Evolutionary conservation across 257 asterid genomes (phyloP).

Genomic region (Solanum pinnatisectum): DNA sequence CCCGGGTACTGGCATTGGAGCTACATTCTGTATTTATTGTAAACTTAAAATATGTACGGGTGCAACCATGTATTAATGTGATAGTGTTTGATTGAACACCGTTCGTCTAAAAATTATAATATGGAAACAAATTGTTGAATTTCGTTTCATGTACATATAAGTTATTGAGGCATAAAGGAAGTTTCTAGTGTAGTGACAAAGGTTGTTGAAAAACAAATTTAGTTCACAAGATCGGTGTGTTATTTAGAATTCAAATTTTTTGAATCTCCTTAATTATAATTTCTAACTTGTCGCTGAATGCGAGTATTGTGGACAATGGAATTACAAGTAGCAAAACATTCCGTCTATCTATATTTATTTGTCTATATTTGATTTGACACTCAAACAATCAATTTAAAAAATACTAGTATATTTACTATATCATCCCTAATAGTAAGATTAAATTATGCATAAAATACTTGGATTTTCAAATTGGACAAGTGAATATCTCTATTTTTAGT

Average conservation of each 20-base stretch:
- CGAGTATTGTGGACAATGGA: background rate
- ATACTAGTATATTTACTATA: too few species aligned
- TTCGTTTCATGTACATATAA: background rate
- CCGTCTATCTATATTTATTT: too few species aligned
- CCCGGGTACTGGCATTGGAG: conserved; percentile 81
- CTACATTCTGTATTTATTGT: conserved; percentile 46
- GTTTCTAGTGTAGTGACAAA: background rate
- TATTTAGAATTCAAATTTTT: background rate
- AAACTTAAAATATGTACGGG: background rate
- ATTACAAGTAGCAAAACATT: background rate
- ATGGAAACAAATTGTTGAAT: background rate
- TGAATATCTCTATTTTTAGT: too few species aligned
- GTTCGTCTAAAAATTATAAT: background rate
- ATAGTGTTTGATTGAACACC: background rate
- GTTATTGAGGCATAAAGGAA: background rate
- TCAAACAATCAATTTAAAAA: too few species aligned
- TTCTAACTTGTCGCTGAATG: background rate
- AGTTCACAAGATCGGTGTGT: background rate
- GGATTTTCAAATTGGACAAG: too few species aligned
- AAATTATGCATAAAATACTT: too few species aligned
- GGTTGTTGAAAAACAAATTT: background rate
- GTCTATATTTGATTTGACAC: background rate
- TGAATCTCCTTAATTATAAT: background rate
- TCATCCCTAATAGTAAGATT: background rate
- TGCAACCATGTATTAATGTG: background rate